Percentiles rank a stretch among this genome's conserved stretches.
Conservation (phyloP, 345 rosid genomes). For the Camelina neglecta region DNA sequence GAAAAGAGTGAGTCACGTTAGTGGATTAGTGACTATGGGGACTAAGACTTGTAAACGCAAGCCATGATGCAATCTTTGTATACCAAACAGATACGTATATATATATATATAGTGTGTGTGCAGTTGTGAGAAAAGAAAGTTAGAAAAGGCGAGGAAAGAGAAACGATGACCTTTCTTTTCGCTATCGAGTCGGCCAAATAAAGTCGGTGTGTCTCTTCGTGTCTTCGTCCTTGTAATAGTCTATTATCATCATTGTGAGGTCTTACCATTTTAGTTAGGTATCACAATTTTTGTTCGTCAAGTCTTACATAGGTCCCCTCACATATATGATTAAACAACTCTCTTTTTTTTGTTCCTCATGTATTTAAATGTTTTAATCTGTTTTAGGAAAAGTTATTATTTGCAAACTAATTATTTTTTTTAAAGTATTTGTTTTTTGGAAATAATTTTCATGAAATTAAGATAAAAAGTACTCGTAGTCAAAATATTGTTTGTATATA, state of each 20-base stretch:
- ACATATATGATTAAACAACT: neutral
- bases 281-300: constrained; percentile 15
- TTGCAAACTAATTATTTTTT: neutral
- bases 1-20: constrained; percentile 22
- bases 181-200: constrained; percentile 40
- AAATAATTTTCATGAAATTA: neutral
- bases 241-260: constrained; percentile 38
- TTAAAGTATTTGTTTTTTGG: neutral
- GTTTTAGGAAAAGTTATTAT: neutral
- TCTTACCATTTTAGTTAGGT: constrained; percentile 30
- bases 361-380: neutral
- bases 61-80: constrained; percentile 39
- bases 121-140: constrained; percentile 38
- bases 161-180: constrained; percentile 39
- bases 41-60: constrained; percentile 41
- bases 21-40: constrained; percentile 33
- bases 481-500: neutral
- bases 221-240: constrained; percentile 41
- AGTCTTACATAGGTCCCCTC: neutral
- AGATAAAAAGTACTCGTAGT: neutral
- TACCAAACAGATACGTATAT: neutral
- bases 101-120: neutral
- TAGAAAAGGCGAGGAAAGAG: constrained; percentile 25
- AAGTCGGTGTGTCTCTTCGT: constrained; percentile 45
- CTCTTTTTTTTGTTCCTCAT: neutral